Percentiles rank a stretch among this genome's conserved stretches.
These are phyloP conservation scores for Teratosphaeriaceae sp. DNA, from an alignment of 2,329 filamentous ascomycete genomes.

Conservation along the genomic window DNA sequence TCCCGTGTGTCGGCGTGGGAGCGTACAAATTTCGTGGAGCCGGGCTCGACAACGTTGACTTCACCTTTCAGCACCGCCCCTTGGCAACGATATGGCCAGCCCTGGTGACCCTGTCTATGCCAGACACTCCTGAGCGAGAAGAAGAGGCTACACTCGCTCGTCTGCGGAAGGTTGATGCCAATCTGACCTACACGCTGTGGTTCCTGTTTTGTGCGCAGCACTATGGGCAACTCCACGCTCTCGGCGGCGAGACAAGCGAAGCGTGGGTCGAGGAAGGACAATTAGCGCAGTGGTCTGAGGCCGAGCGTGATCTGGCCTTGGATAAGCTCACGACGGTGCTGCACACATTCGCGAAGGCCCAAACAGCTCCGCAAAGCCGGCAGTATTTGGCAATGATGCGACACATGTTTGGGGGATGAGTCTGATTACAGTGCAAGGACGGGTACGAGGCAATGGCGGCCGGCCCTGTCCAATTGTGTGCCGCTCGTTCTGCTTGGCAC, in stretches of 20 bases:
- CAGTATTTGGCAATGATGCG: too few relatives aligned
- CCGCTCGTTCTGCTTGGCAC: too few relatives aligned
- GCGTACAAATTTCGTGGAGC: background rate
- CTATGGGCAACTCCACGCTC: background rate
- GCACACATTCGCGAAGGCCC: background rate
- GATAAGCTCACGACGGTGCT: background rate
- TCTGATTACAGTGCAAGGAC: too few relatives aligned
- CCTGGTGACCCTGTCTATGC: slow-evolving; percentile 56
- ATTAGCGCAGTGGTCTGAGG: background rate
- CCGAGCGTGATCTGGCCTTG: background rate
- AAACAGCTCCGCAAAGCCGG: background rate
- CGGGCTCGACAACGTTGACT: background rate
- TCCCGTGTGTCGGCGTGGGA: slow-evolving; percentile 2
- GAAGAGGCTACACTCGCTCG: slow-evolving; percentile 63
- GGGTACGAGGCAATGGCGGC: too few relatives aligned
- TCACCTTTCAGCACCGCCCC: slow-evolving; percentile 7
- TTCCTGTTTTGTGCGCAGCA: slow-evolving; percentile 2
- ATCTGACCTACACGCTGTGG: slow-evolving; percentile 5
- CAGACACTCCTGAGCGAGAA: slow-evolving; percentile 56
- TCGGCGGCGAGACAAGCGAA: background rate
- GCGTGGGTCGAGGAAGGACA: background rate
- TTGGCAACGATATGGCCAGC: slow-evolving; percentile 5
- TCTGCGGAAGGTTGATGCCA: background rate
- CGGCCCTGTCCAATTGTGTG: too few relatives aligned
- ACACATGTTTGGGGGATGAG: too few relatives aligned